Evolutionary conservation across 169 alveolate species (phyloP).

Genomic region (Eimeria falciformis): DNA sequence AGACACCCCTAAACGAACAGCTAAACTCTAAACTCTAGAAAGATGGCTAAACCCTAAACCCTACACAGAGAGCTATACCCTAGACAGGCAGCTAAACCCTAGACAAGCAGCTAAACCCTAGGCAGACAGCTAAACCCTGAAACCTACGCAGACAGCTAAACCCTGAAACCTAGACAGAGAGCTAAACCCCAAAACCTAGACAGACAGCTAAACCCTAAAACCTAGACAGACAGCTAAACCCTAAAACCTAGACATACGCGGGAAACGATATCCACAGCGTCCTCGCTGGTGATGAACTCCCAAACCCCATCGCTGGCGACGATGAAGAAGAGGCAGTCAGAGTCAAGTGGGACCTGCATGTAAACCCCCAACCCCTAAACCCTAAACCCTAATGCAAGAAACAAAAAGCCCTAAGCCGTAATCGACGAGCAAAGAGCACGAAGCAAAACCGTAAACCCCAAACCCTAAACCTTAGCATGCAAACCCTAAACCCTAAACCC

Average conservation of each 20-base stretch:
- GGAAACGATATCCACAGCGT: constrained; percentile 81
- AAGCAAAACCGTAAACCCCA: constrained; percentile 3
- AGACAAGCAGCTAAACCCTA: too few species aligned
- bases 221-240: too few species aligned
- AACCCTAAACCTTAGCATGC: constrained; percentile 14
- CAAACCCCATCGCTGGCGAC: constrained; percentile 88
- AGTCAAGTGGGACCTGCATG: constrained; percentile 11
- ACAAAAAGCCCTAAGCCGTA: background rate
- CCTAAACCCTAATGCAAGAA: background rate
- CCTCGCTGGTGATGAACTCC: constrained; percentile 86
- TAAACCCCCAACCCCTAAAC: constrained; percentile 23
- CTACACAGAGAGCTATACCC: too few species aligned
- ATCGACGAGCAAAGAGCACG: background rate
- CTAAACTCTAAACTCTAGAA: too few species aligned
- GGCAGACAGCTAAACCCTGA: too few species aligned
- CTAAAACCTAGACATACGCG: constrained; percentile 20
- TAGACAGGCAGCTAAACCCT: too few species aligned
- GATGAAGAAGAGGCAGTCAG: constrained; percentile 45
- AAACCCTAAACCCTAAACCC: background rate
- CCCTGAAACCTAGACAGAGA: too few species aligned
- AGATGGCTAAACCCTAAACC: too few species aligned
- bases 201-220: too few species aligned
- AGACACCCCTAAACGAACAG: too few species aligned
- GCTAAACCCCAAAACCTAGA: too few species aligned
- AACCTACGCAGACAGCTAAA: too few species aligned